A percentile compares a stretch with the other conserved stretches of the same genome.
Conservation (phyloP, 169 alveolate genomes). For the Eimeria necatrix region DNA sequence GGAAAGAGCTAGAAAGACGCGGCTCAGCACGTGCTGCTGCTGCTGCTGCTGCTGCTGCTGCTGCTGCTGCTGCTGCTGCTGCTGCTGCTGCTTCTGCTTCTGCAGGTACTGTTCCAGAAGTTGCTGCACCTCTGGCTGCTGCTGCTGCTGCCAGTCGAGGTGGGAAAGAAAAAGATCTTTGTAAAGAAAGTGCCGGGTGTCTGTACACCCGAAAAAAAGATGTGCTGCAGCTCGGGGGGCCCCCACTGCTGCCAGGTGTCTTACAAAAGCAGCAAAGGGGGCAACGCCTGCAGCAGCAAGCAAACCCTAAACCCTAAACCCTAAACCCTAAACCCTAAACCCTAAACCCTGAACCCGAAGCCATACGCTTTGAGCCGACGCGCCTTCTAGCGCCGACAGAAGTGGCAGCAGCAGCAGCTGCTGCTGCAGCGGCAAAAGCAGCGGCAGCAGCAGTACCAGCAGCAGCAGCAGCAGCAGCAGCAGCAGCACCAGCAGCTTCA, state of each 20-base stretch:
- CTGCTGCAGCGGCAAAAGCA: background rate
- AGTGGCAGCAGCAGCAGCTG: no score
- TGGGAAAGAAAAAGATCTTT: background rate
- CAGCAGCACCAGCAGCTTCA: background rate
- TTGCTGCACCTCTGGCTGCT: slow-evolving; percentile 1
- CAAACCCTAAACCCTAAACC: background rate
- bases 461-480: slow-evolving; percentile 26
- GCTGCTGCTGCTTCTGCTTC: no score
- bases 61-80: background rate
- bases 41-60: background rate
- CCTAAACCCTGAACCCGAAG: slow-evolving; percentile 1
- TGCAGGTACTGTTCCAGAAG: no score
- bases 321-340: slow-evolving; percentile 7
- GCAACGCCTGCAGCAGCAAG: no score
- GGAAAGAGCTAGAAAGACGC: background rate
- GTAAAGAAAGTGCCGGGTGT: background rate
- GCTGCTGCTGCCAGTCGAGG: background rate
- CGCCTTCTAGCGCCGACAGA: background rate
- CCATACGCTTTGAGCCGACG: background rate
- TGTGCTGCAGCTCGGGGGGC: background rate
- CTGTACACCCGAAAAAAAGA: background rate
- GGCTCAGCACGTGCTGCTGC: background rate
- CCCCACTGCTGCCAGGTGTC: background rate
- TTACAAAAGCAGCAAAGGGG: background rate
- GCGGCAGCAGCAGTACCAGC: background rate